Base-by-base conservation (phyloP, 495 filamentous ascomycete genomes). In the Penicillium parvum region DNA sequence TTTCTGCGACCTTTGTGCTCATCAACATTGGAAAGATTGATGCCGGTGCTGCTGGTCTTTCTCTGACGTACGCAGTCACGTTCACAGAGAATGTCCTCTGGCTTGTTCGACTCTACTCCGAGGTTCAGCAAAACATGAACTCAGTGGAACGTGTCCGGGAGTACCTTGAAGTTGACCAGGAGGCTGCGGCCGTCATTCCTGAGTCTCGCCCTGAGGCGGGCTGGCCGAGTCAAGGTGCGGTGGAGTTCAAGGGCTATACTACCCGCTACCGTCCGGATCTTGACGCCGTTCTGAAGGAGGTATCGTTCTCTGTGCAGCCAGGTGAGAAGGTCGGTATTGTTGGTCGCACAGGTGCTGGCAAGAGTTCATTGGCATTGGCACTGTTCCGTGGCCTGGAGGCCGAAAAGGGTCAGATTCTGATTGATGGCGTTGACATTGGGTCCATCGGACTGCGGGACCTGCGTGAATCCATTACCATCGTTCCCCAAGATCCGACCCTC, bases 91-190 rank as follows among this genome's bases (percentile, higher is more conserved):
- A 96, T 45, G 82, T 99, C 12, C 73, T 99, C 12, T 99, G 94
- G 94, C 83, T 97, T 42, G 90, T 97, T 18, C 80, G 94, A 15
- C 74, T 96, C n/a, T 99, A 97, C 55, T 84, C 91, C 0, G 75
- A 86, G 56, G 95, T 96, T 53, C 94, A 99, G 62, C 94, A 97
- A 66, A 97, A 95, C 64, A 97, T 99, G 94, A 99, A 99, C 67
- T 91, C 90, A 1, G 90, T 99, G n/a, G 94, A 99, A 67, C 84
- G 94, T 40, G 85, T 99, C 52, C 88, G 90, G 58, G 92, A 99
- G 65, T 99, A 96, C 55, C 78, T 99, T 8, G 90, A 96, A 20
- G 85, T 97, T 3, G 92, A 97, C 55, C 92, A 96, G 55, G 94
- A 99, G 64, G 90, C 94, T 0, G 71, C 70, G 4, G 71, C 85